Base-by-base conservation (phyloP, 306 rosid species). In the Sechiopsis laciniata region DNA sequence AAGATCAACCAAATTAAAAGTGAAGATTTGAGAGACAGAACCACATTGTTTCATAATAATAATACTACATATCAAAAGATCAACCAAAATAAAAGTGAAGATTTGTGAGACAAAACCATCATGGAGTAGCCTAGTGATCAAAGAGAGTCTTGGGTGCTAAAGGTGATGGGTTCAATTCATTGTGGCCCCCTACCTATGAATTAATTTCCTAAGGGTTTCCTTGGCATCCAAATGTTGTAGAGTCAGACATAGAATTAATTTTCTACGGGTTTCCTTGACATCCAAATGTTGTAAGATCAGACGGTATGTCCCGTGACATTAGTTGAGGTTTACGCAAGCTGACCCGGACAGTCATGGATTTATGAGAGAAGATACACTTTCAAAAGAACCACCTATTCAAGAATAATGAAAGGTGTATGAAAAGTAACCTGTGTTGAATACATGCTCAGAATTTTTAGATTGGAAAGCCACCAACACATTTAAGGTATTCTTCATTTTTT, bases 391-490 rank as follows among this genome's bases (percentile, higher is more conserved):
- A 35, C 75, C 48, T 52, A 51, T 16, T 53, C 58, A 46, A 67
- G 45, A 68, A 21, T 67, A 50, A 13, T 64, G 52, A 37, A 64
- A 2, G 48, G 10, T 50, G 12, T 19, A 63, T 37, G 50, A 24
- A 68, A 73, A 24, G 70, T 57, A 73, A 93, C 98, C 98, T 77
- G 97, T 89, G 84, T 80, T 81, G 82, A 94, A 94, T 51, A 94
- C 96, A 68, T 84, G 94, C 48, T 90, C 96, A 14, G 98, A 82
- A 83, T 94, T 94, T 77, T 86, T 87, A 7, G 80, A 74, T 80
- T 94, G 98, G 88, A 90, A 94, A 74, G 84, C 74, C 77, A 86
- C 87, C 89, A 94, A 80, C 71, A 37, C 8, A 83, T 74, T 86
- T 83, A 89, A 74, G 68, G 85, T 74, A 65, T 75, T 65, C 37